Base-by-base conservation (phyloP, 768 basidiomycete species). In the Pleurotus citrinopileatus region DNA sequence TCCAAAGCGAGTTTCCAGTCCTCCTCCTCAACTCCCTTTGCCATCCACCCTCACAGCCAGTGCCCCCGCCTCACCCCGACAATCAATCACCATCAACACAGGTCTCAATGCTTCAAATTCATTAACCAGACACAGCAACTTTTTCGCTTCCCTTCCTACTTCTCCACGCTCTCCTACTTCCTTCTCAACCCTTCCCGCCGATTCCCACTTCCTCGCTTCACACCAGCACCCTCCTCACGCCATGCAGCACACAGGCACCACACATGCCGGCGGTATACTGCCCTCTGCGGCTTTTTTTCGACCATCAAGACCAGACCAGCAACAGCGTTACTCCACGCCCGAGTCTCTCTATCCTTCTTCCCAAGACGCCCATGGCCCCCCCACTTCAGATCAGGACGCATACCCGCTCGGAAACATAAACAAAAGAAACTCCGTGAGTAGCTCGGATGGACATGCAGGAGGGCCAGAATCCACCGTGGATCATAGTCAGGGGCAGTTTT, bases 281-380 rank as follows among this genome's bases (percentile, higher is more conserved):
- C 89, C 91, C 13, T 84, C 89, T 8, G 81, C 88, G 3, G 85
- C 87, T 5, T 91, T 92, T 72, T 91, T 91, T 63, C 81, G 76
- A 19, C 87, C 89, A 3, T 79, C 83, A 3, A 77, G 83, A 46
- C 89, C 87, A 0, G 66, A 67, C 20, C 72, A 82, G 47, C 73
- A 74, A 53, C 66, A 65, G 9, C 67, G 55, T 66, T 75, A 68
- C 58, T 78, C 74, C 26, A 79, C 67, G 20, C 74, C 73, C 47
- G 71, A 68, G 15, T 73, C 73, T 6, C 61, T 63, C 46, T 59
- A 60, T 48, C 67, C 67, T 38, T 67, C 65, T 46, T 66, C 63
- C 55, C 71, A 68, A 38, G 61, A 72, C 25, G 37, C 47, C 9
- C 40, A 34, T 36, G 26, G 47, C 44, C 54, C 43, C 9, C 52